Conservation (phyloP, 306 rosid species). For the Cotoneaster glaucophyllus region DNA sequence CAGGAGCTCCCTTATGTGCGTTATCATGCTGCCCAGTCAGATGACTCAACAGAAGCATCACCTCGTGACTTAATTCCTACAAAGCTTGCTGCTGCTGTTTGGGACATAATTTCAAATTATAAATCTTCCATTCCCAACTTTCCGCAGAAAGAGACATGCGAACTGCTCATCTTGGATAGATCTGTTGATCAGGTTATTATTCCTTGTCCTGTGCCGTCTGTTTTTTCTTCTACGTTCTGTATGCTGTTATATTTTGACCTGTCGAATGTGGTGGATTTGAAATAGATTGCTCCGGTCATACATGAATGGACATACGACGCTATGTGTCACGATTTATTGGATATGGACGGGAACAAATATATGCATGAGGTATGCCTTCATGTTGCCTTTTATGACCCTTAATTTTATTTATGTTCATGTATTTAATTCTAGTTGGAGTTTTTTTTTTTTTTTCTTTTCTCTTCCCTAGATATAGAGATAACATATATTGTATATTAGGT, state of each 20-base stretch:
- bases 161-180: conserved; percentile 84
- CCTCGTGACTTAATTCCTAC: conserved; percentile 55
- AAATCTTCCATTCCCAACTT: conserved; percentile 69
- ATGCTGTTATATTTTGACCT: conserved; percentile 14
- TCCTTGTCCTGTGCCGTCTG: conserved; percentile 8
- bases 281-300: conserved; percentile 88
- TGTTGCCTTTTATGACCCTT: conserved; percentile 10
- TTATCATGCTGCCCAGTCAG: conserved; percentile 56
- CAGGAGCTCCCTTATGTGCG: conserved; percentile 78
- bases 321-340: conserved; percentile 82
- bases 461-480: conserved; percentile 13
- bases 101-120: conserved; percentile 64
- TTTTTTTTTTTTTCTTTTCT: no score
- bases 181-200: conserved; percentile 77
- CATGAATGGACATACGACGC: conserved; percentile 99
- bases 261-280: conserved; percentile 12
- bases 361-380: conserved; percentile 52
- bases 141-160: conserved; percentile 86
- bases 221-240: not conserved
- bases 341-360: conserved; percentile 83
- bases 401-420: not conserved
- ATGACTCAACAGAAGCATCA: conserved; percentile 30
- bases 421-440: not conserved
- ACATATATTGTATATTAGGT: conserved; percentile 34
- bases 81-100: conserved; percentile 70